Base-by-base conservation (phyloP, 495 filamentous ascomycete species). In the Evernia prunastri region DNA sequence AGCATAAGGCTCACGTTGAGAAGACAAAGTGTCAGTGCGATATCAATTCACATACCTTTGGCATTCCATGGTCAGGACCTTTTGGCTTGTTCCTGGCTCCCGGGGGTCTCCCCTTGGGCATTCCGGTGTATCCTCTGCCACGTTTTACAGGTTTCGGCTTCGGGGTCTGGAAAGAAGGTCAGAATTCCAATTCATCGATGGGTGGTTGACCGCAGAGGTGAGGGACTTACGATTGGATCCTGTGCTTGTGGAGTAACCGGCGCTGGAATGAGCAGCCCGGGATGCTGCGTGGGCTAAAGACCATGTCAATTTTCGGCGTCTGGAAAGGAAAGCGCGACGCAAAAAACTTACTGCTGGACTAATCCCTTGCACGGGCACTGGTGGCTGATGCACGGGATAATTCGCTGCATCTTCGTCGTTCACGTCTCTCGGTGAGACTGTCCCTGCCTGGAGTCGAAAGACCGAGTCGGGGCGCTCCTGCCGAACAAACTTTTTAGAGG, bases 61-160 rank as follows among this genome's bases (percentile, higher is more conserved):
- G 51, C 58, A 12, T 15, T 13, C 23, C 18, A 59, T 43, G 8
- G 12, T 29, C 23, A 56, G 31, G 25, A 15, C 9, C 42, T 27
- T 54, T 64, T 40, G 35, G 42, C 42, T 59, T 64, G 37, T 64
- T 64, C 63, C 33, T 59, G 37, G 40, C 36, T 12, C 63, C 63
- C 23, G 6, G 29, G 20, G 63, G 63, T 58, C 58, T 59, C 31
- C 56, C 63, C 51, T 11, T 54, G 27, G 27, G 27, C 15, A 4
- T 9, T 18, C 49, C 49, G 5, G 49, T 53, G 2, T 5, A 29
- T 4, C 49, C 49, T 53, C 49, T 53, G 49, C 49, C 27, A 1
- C 27, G 12, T 6, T 17, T 27, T 51, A n/a, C n/a, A n/a, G n/a
- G n/a, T n/a, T n/a, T n/a, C n/a, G n/a, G n/a, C n/a, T n/a, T n/a